Percentiles rank a stretch among this genome's conserved stretches.
Evolutionary conservation across 805 yeast genomes (phyloP).

Genomic region (Isabelozyma gotoi): DNA sequence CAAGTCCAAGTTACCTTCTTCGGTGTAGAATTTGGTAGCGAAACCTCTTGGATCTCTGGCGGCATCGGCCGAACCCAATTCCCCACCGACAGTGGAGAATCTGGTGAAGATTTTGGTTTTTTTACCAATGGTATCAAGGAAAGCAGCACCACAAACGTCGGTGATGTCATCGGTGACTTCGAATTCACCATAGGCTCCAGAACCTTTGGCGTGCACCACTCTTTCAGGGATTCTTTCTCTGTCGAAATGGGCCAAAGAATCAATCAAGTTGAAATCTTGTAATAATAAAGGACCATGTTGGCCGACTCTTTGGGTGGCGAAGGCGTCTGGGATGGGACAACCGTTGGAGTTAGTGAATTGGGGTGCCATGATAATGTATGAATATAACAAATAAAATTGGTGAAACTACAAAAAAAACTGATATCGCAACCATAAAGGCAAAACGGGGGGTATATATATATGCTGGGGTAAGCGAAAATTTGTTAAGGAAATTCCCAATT

Average conservation of each 20-base stretch:
- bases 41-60: constrained; percentile 90
- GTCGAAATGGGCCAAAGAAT: constrained; percentile 82
- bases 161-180: constrained; percentile 85
- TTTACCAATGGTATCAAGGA: constrained; percentile 75
- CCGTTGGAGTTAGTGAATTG: constrained; percentile 73
- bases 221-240: constrained; percentile 90
- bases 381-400: neutral
- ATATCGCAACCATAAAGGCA: too few relatives aligned
- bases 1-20: constrained; percentile 82
- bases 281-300: constrained; percentile 75
- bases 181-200: constrained; percentile 86
- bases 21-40: constrained; percentile 76
- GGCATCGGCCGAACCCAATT: constrained; percentile 76
- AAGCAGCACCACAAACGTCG: constrained; percentile 67
- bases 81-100: constrained; percentile 89
- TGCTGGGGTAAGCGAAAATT: neutral
- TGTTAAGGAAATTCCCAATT: neutral
- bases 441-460: neutral
- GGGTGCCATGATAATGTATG: constrained; percentile 43
- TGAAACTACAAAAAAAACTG: too few relatives aligned
- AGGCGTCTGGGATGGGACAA: constrained; percentile 72
- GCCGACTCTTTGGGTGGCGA: constrained; percentile 74
- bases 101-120: constrained; percentile 72
- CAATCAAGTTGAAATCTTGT: constrained; percentile 81
- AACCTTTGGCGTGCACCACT: constrained; percentile 92